Conservation (phyloP, 352 stramenopile genomes). For the Globisporangium parvum region DNA sequence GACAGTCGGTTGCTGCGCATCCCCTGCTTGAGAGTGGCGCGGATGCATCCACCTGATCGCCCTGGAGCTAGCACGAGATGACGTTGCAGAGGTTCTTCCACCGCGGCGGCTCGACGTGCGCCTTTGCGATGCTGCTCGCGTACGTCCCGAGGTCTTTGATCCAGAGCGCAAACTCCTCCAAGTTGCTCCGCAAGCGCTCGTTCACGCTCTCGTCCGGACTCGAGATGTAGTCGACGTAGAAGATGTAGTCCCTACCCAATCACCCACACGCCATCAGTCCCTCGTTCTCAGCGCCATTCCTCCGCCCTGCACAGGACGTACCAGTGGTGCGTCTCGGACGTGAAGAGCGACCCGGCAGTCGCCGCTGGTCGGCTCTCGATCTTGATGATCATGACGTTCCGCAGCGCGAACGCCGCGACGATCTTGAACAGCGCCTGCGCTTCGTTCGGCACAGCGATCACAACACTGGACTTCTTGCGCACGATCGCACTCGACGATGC, state of each 20-base stretch:
- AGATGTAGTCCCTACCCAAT: conserved; percentile 63
- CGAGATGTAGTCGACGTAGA: conserved; percentile 72
- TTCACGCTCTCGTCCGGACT: conserved; percentile 35
- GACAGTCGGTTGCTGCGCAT: no score
- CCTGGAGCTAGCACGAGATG: conserved; percentile 44
- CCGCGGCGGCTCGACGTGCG: conserved; percentile 54
- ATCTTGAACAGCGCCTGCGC: conserved; percentile 72
- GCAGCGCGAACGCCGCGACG: conserved; percentile 68
- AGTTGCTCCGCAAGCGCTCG: conserved; percentile 40
- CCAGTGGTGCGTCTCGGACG: conserved; percentile 65
- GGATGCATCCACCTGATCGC: no score
- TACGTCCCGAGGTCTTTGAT: conserved; percentile 74
- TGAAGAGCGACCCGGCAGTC: conserved; percentile 52
- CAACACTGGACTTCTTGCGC: conserved; percentile 60
- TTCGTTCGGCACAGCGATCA: conserved; percentile 66
- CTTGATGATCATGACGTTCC: conserved; percentile 75
- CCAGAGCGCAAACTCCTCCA: conserved; percentile 75
- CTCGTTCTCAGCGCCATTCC: background rate
- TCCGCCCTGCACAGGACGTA: conserved; percentile 7
- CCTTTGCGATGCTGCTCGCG: conserved; percentile 50
- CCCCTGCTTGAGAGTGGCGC: no score
- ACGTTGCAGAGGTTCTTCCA: conserved; percentile 63
- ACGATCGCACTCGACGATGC: conserved; percentile 7
- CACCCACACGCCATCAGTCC: background rate
- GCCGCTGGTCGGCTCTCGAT: conserved; percentile 73